These are phyloP conservation scores for Endotrypanum monterogeii DNA, from an alignment of 208 protist genomes.

Conservation along the genomic window DNA sequence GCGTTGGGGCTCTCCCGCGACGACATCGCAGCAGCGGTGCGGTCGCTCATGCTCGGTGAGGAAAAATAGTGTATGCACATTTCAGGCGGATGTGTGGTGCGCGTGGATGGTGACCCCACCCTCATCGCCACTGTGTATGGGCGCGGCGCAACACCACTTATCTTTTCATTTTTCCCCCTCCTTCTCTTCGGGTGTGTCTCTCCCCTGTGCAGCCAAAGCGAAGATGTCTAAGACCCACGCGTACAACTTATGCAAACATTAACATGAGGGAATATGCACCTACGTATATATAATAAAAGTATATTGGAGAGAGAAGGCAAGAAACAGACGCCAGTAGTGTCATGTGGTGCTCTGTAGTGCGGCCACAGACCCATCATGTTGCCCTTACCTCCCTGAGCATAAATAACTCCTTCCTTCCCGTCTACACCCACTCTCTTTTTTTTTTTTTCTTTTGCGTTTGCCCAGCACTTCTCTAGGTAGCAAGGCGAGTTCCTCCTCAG, in stretches of 20 bases:
- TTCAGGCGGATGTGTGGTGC: neutral
- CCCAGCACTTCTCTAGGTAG: neutral
- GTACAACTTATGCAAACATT: too few species aligned
- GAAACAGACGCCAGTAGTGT: too few species aligned
- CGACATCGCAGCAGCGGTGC: slow-evolving; percentile 44
- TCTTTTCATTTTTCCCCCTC: neutral
- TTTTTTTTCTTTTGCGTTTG: too few species aligned
- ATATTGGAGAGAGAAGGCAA: too few species aligned
- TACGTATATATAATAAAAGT: neutral
- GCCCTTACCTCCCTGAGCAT: too few species aligned
- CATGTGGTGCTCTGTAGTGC: too few species aligned
- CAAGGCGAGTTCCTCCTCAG: neutral
- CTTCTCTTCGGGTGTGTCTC: neutral
- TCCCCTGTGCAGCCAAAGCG: neutral
- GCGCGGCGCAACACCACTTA: neutral
- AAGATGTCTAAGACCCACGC: too few species aligned
- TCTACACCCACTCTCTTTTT: neutral
- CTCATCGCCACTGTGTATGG: neutral
- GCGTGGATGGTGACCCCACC: neutral
- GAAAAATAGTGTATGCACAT: slow-evolving; percentile 6
- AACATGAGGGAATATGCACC: neutral
- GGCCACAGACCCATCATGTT: too few species aligned
- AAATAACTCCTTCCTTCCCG: neutral
- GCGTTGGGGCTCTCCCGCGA: slow-evolving; percentile 40
- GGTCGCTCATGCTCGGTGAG: slow-evolving; percentile 48